phyloP scores from a whole-genome alignment of 1,139 yeast species.

The Saccharomyces hybrid region DNA sequence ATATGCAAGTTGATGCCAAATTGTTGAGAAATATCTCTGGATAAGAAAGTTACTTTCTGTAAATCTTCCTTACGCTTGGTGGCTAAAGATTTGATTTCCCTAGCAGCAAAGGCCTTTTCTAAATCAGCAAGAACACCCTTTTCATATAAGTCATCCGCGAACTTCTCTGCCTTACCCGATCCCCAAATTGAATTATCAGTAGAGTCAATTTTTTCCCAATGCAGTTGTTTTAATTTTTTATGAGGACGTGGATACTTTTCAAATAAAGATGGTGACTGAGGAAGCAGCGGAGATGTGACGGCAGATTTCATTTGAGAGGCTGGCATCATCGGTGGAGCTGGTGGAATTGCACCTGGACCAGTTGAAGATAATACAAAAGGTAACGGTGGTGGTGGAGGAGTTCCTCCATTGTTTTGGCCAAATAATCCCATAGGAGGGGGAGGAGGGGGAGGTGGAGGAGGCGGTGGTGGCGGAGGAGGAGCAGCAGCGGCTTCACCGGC shows the following conservation, averaged over 20 bases:
- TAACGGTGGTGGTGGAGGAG: constrained; percentile 15
- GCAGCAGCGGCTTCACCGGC: constrained; percentile 12
- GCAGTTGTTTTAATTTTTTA: constrained; percentile 70
- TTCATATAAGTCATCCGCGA: constrained; percentile 54
- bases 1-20: constrained; percentile 70
- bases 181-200: constrained; percentile 66
- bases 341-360: constrained; percentile 37
- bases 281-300: constrained; percentile 33
- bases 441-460: constrained; percentile 3
- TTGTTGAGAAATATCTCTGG: constrained; percentile 69
- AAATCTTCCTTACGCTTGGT: constrained; percentile 39
- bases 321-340: constrained; percentile 33
- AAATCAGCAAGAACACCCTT: constrained; percentile 71
- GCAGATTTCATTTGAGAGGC: constrained; percentile 23
- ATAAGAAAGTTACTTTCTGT: constrained; percentile 51
- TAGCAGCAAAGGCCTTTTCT: constrained; percentile 72
- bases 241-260: constrained; percentile 67
- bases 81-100: constrained; percentile 53
- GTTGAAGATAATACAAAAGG: constrained; percentile 37
- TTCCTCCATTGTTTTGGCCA: constrained; percentile 6
- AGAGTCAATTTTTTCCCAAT: constrained; percentile 72
- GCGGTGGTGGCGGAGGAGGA: constrained; percentile 31
- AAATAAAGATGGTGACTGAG: constrained; percentile 40
- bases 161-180: constrained; percentile 38
- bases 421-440: constrained; percentile 18